phyloP scores from a whole-genome alignment of 805 yeast species.

The Metschnikowia arizonensis region DNA sequence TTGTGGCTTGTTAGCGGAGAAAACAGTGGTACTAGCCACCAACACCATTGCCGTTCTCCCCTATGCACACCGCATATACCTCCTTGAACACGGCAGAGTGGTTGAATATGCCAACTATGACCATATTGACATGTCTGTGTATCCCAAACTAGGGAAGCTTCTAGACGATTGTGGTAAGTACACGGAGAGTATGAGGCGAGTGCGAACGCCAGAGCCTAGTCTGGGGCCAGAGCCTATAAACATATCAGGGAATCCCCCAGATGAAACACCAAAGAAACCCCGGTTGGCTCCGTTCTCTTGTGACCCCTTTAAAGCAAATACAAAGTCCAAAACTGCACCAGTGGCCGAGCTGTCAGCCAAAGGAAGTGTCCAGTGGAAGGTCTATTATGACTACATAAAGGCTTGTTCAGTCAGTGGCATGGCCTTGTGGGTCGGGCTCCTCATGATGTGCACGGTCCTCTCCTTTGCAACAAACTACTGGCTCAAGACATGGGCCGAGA shows the following conservation, averaged over 20 bases:
- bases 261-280: slow-evolving; percentile 1
- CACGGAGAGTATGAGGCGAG: no score
- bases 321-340: slow-evolving; percentile 14
- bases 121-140: slow-evolving; percentile 1
- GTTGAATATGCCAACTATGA: slow-evolving; percentile 9
- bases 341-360: slow-evolving; percentile 41
- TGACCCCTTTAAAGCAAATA: slow-evolving; percentile 30
- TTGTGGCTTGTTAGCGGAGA: slow-evolving; percentile 27
- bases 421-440: slow-evolving; percentile 30
- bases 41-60: slow-evolving; percentile 12
- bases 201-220: no score
- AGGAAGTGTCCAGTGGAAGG: slow-evolving; percentile 55
- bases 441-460: slow-evolving; percentile 26
- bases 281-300: slow-evolving; percentile 36
- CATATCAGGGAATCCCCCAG: not conserved
- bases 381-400: slow-evolving; percentile 51
- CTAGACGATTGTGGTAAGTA: slow-evolving; percentile 6
- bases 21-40: slow-evolving; percentile 15
- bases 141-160: slow-evolving; percentile 11
- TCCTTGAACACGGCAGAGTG: slow-evolving; percentile 14
- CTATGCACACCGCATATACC: slow-evolving; percentile 11
- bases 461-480: slow-evolving; percentile 53
- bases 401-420: slow-evolving; percentile 57
- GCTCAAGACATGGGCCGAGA: slow-evolving; percentile 68
- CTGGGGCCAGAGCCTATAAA: slow-evolving; percentile 4